Percentiles rank a stretch among this genome's conserved stretches.
Evolutionary conservation across 441 rosid species (phyloP).

Genomic region (Aleurites moluccanus): DNA sequence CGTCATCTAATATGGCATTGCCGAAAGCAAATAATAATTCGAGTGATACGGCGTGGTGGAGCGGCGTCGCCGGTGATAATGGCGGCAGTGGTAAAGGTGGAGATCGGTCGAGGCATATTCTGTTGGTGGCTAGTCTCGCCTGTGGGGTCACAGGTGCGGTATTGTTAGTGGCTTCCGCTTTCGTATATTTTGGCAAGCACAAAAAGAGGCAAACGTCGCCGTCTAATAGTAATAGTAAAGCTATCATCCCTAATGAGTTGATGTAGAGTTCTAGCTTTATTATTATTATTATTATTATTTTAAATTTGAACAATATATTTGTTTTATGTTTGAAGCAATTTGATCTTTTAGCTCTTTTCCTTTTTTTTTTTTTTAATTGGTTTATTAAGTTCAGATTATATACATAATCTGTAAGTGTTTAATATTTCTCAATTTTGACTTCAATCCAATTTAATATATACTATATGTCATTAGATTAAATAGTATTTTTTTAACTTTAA

Average conservation of each 20-base stretch:
- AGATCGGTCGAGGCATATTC: conserved; percentile 54
- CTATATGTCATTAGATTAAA: too few relatives aligned
- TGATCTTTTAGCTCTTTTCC: too few relatives aligned
- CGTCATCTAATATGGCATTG: conserved; percentile 34
- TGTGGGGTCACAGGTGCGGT: conserved; percentile 60
- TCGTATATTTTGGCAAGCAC: conserved; percentile 39
- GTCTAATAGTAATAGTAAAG: not conserved
- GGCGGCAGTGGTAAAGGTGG: conserved; percentile 2
- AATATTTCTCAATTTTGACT: too few relatives aligned
- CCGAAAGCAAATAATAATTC: conserved; percentile 49
- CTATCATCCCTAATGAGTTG: not conserved
- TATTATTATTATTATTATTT: not conserved
- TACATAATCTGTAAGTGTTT: too few relatives aligned
- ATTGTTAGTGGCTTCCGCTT: conserved; percentile 46
- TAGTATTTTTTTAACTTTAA: too few relatives aligned
- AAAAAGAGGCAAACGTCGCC: conserved; percentile 25
- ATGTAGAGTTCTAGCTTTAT: not conserved
- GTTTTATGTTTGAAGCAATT: too few relatives aligned
- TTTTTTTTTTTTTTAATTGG: too few relatives aligned
- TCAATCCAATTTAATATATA: too few relatives aligned
- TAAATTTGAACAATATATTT: too few relatives aligned
- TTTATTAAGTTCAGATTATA: too few relatives aligned
- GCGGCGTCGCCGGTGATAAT: conserved; percentile 14
- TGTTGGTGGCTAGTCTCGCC: conserved; percentile 52
- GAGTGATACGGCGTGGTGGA: conserved; percentile 46